phyloP scores from a whole-genome alignment of 768 basidiomycete genomes.

The Leccinum olivaceopallidum region DNA sequence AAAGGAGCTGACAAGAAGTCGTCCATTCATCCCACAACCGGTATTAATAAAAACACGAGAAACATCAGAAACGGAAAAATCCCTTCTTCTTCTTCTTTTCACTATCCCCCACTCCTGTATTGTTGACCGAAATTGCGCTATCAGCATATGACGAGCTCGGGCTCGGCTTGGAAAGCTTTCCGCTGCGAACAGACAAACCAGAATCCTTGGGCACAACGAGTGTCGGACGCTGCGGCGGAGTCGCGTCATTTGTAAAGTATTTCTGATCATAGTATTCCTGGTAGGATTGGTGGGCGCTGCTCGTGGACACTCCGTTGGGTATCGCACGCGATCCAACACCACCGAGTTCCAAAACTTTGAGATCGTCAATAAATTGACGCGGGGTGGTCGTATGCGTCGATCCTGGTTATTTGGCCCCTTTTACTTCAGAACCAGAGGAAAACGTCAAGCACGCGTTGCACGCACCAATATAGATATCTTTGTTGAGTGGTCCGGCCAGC shows the following conservation, averaged over 20 bases:
- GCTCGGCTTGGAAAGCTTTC: slow-evolving; percentile 35
- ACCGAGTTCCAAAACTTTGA: slow-evolving; percentile 84
- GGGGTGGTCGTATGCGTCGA: slow-evolving; percentile 90
- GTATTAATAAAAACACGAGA: background rate
- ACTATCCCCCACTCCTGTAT: slow-evolving; percentile 42
- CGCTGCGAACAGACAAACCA: slow-evolving; percentile 15
- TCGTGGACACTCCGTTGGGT: slow-evolving; percentile 67
- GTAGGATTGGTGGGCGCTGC: slow-evolving; percentile 48
- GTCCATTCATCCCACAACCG: background rate
- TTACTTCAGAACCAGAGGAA: slow-evolving; percentile 30
- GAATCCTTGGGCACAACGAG: slow-evolving; percentile 30
- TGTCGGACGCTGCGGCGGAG: slow-evolving; percentile 31
- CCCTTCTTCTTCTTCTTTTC: slow-evolving; percentile 78
- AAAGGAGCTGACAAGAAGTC: background rate
- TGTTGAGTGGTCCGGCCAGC: slow-evolving; percentile 70
- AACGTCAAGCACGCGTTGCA: slow-evolving; percentile 39
- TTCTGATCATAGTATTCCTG: slow-evolving; percentile 82
- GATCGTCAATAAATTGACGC: slow-evolving; percentile 79
- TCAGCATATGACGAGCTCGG: slow-evolving; percentile 52
- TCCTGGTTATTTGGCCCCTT: slow-evolving; percentile 45
- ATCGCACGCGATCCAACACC: slow-evolving; percentile 76
- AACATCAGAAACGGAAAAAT: slow-evolving; percentile 61
- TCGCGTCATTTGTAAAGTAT: slow-evolving; percentile 51
- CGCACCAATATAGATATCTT: slow-evolving; percentile 90
- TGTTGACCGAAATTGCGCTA: slow-evolving; percentile 48